Conservation (phyloP, 2,329 filamentous ascomycete species). For the Aspergillus niger region DNA sequence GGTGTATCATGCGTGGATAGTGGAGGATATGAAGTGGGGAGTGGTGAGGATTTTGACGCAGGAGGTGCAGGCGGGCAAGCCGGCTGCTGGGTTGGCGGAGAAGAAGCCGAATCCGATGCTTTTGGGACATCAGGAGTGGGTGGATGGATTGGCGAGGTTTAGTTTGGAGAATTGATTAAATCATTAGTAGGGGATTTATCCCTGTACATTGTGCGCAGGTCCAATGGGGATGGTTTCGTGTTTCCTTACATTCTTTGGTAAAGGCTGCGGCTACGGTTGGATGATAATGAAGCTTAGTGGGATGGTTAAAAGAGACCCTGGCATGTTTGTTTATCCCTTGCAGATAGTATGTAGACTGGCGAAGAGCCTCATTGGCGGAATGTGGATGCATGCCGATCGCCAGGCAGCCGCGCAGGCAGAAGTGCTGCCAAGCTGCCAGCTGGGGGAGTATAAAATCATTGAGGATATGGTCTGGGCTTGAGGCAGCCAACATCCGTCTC, state of each 20-base stretch:
- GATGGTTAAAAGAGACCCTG: too few species aligned
- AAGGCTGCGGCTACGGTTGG: not conserved
- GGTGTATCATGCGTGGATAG: conserved; percentile 12
- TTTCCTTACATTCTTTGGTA: not conserved
- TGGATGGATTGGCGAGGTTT: conserved; percentile 37
- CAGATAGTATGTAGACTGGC: too few species aligned
- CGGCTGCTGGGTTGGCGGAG: conserved; percentile 2
- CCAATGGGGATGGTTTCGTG: not conserved
- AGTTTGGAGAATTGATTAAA: conserved; percentile 36
- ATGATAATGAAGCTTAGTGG: too few species aligned
- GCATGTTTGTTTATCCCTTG: too few species aligned
- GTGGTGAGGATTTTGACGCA: conserved; percentile 7
- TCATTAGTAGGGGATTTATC: not conserved
- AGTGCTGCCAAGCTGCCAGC: not conserved
- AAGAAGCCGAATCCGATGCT: conserved; percentile 12
- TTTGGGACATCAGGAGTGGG: conserved; percentile 10
- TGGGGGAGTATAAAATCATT: not conserved
- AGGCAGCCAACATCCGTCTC: not conserved
- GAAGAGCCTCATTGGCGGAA: too few species aligned
- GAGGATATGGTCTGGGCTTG: not conserved
- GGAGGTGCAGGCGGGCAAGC: conserved; percentile 11
- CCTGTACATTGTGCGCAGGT: not conserved
- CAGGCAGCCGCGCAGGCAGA: not conserved
- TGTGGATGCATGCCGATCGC: not conserved
- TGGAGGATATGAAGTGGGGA: conserved; percentile 9